Conservation (phyloP, 2,329 filamentous ascomycete species). For the Geoglossum cookeanum region DNA sequence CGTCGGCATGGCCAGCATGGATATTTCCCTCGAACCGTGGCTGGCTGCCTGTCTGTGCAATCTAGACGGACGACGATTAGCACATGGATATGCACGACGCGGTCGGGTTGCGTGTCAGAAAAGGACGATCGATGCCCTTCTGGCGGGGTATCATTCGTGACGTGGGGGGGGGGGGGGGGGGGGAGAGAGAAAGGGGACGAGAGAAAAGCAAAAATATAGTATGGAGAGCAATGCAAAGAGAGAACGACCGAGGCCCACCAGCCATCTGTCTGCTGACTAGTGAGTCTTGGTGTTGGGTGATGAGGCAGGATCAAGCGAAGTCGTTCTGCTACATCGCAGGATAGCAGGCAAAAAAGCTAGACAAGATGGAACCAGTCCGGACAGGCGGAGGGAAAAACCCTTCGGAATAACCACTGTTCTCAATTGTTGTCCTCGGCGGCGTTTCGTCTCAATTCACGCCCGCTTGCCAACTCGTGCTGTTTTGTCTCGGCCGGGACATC, state of each 20-base stretch:
- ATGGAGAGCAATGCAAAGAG: background rate
- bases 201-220: background rate
- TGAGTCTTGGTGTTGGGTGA: background rate
- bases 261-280: background rate
- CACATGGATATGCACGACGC: background rate
- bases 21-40: background rate
- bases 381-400: background rate
- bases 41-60: background rate
- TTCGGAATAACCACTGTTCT: background rate
- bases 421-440: background rate
- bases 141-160: background rate
- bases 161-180: background rate
- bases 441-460: background rate
- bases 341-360: background rate
- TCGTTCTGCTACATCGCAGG: background rate
- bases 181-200: background rate
- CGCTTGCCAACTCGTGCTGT: background rate
- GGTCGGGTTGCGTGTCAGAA: background rate
- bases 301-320: background rate
- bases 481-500: background rate
- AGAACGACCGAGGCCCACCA: background rate
- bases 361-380: background rate
- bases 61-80: background rate
- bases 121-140: background rate
- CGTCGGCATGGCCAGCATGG: background rate